Base-by-base conservation (phyloP, 306 rosid genomes). In the Vicia sativa region DNA sequence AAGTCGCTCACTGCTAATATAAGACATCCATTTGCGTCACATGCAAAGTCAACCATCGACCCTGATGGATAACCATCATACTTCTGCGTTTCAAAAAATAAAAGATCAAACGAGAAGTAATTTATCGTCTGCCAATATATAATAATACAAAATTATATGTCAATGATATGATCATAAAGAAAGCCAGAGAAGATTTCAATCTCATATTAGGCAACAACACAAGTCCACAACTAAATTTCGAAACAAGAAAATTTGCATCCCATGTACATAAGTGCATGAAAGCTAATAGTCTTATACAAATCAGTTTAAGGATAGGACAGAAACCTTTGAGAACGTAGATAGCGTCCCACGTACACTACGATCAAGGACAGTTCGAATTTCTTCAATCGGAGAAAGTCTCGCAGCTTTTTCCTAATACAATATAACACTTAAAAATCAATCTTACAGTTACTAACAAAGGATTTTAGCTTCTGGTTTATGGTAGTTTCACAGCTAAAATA, bases 31-130 rank as follows among this genome's bases (percentile, higher is more conserved):
- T 88, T 80, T 39, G 85, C 86, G 77, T 86, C 97, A 49, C 87
- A 84, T 16, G 96, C 97, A 74, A 86, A 90, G 83, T 93, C 98
- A 75, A 90, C 89, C 87, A 90, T 68, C 49, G 98, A 88, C 42
- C 95, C 98, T 54, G 98, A 89, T 7, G 98, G 96, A 85, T 90
- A 90, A 63, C 91, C 95, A 45, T 83, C 93, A 35, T 78, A 25
- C 69, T 84, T 86, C 98, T 93, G 89, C 76, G 48, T 15, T 63
- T 62, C 16, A 74, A 75, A 68, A 54, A 45, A 67, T 23, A 67
- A 19, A 57, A 13, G 13, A 68, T 25, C 15, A 65, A 50, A 74
- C 63, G 34, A 73, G 74, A 29, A 66, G 29, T 56, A 67, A 19
- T 45, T 45, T 48, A 31, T 52, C 48, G 62, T 67, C 70, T 6